These are phyloP conservation scores for Penicillium sp. DNA, from an alignment of 2,329 filamentous ascomycete species.

Conservation along the genomic window DNA sequence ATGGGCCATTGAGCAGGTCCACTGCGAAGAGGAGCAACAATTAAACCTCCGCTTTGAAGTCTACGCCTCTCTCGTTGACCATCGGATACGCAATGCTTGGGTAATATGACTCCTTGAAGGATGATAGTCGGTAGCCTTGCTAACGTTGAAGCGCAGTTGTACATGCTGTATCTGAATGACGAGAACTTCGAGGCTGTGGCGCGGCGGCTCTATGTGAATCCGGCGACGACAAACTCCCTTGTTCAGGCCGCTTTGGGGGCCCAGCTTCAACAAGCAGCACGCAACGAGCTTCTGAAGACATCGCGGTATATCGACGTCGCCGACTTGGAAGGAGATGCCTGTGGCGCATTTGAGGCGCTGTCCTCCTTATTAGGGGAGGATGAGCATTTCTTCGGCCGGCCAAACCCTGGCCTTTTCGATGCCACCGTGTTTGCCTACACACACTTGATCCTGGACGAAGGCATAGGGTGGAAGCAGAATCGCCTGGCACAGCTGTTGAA, in stretches of 20 bases:
- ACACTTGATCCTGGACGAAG: conserved; percentile 68
- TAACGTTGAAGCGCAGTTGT: conserved; percentile 55
- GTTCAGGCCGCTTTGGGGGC: conserved; percentile 63
- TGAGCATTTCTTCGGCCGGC: conserved; percentile 59
- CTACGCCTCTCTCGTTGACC: conserved; percentile 74
- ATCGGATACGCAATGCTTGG: conserved; percentile 80
- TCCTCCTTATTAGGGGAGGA: conserved; percentile 57
- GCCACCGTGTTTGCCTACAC: conserved; percentile 88
- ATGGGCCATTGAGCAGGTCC: conserved; percentile 60
- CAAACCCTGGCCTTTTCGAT: conserved; percentile 72
- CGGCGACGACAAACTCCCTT: conserved; percentile 57
- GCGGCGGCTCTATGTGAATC: conserved; percentile 65
- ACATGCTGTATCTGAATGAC: conserved; percentile 73
- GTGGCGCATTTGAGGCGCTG: conserved; percentile 61
- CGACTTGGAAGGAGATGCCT: conserved; percentile 59
- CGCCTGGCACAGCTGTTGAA: conserved; percentile 57
- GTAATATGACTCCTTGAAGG: conserved; percentile 46
- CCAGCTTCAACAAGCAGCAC: conserved; percentile 70
- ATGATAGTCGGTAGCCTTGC: not conserved
- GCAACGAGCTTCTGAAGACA: conserved; percentile 68
- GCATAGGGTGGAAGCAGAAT: conserved; percentile 62
- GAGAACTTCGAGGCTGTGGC: conserved; percentile 66
- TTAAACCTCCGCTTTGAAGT: conserved; percentile 63
- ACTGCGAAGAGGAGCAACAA: conserved; percentile 48
- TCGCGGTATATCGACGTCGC: conserved; percentile 53